phyloP scores from a whole-genome alignment of 371 early-diverging fungal species.

The Spraguea lophii region DNA sequence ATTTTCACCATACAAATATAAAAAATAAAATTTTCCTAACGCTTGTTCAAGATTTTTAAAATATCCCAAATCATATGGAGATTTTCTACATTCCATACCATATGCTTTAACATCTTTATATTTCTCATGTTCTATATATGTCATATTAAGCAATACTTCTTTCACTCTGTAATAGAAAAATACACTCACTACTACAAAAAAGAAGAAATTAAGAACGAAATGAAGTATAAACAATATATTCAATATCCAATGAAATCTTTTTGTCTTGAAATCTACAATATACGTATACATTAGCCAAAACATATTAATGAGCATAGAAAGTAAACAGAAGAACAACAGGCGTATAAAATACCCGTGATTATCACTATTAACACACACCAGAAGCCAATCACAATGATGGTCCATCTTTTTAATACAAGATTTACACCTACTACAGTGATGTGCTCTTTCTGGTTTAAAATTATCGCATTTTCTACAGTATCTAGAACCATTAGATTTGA shows the following conservation, averaged over 20 bases:
- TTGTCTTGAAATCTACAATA: not conserved
- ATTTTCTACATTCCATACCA: slow-evolving; percentile 3
- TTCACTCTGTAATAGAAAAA: slow-evolving; percentile 17
- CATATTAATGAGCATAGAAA: not conserved
- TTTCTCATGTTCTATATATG: slow-evolving; percentile 23
- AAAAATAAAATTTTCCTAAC: slow-evolving; percentile 16
- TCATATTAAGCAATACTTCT: slow-evolving; percentile 15
- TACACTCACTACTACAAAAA: slow-evolving; percentile 1
- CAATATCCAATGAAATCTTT: not conserved
- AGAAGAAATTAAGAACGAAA: not conserved
- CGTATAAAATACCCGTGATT: slow-evolving; percentile 48
- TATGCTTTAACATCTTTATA: not conserved
- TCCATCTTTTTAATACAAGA: slow-evolving; percentile 90
- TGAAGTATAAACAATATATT: not conserved
- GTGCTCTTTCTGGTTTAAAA: slow-evolving; percentile 68
- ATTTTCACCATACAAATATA: slow-evolving; percentile 14
- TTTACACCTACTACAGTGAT: slow-evolving; percentile 82
- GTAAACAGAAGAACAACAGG: slow-evolving; percentile 28
- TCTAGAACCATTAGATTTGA: too few relatives aligned
- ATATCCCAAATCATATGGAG: slow-evolving; percentile 27
- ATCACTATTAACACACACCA: slow-evolving; percentile 69
- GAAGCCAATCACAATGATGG: slow-evolving; percentile 92
- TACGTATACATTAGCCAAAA: not conserved
- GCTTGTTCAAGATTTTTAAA: slow-evolving; percentile 13
- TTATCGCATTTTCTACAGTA: slow-evolving; percentile 50